These are phyloP conservation scores for Aegle marmelos DNA, from an alignment of 345 rosid genomes.

Conservation along the genomic window DNA sequence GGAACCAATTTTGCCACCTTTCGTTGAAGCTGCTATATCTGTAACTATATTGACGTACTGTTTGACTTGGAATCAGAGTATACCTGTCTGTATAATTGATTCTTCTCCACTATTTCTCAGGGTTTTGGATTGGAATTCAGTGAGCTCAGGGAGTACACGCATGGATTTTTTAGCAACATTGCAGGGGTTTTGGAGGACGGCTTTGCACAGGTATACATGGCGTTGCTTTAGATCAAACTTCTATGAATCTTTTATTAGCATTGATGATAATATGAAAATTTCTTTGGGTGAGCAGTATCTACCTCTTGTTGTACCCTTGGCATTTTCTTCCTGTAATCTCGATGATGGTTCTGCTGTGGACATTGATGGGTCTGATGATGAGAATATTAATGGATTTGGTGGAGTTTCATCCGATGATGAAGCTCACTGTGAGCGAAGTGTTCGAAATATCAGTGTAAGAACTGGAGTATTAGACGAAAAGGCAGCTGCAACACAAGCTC, in stretches of 20 bases:
- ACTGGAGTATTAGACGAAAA: slow-evolving; percentile 99
- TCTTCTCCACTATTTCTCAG: slow-evolving; percentile 37
- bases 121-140: slow-evolving; percentile 93
- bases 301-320: slow-evolving; percentile 86
- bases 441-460: slow-evolving; percentile 90
- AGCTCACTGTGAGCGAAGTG: slow-evolving; percentile 93
- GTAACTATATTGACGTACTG: slow-evolving; percentile 39
- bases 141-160: slow-evolving; percentile 96
- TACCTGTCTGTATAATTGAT: slow-evolving; percentile 2
- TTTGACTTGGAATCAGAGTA: slow-evolving; percentile 2
- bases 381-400: slow-evolving; percentile 74
- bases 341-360: slow-evolving; percentile 99
- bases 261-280: slow-evolving; percentile 12
- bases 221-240: slow-evolving; percentile 15
- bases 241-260: neutral
- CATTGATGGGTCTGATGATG: slow-evolving; percentile 91
- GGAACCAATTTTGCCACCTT: slow-evolving; percentile 82
- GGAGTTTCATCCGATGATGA: slow-evolving; percentile 99
- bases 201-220: slow-evolving; percentile 66
- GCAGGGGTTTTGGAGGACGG: slow-evolving; percentile 93
- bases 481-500: slow-evolving; percentile 99
- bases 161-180: slow-evolving; percentile 96
- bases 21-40: slow-evolving; percentile 91
- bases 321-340: slow-evolving; percentile 90
- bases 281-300: slow-evolving; percentile 64